Evolutionary conservation across 305 asterid genomes (phyloP), one percentile per base, ranked within the genome.

Genomic region (Fraxinus sp.): DNA sequence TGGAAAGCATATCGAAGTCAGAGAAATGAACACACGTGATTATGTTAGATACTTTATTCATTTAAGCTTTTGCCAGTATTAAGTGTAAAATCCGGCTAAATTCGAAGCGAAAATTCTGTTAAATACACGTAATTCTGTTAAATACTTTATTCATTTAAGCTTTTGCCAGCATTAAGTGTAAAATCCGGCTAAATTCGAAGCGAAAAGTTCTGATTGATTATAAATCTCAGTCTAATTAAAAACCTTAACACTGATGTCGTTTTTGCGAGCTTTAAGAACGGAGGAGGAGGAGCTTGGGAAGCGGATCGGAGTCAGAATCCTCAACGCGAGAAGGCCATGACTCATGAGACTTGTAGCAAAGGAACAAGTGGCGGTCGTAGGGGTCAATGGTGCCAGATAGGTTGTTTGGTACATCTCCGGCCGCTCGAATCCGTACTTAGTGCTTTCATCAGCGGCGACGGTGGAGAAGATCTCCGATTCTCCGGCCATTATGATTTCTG

Each of bases 271-370:
- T 90, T 89, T 89, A 20, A 95, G 85, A 66, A 93, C 87, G 30
- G 90, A 85, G 7, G 93, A 30, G 90, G 55, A 95, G 84, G 55
- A 85, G 90, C 90, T 91, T 91, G 24, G 99, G 99, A 33, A 96
- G 85, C 84, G 90, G 95, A 95, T 95, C 97, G 80, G 95, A 46
- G 2, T 91, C 98, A 1, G 98, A 93, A 70, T 82, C 81, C 87
- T 95, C 98, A 33, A 96, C 87, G 46, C 88, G 92, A 14, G 97
- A 52, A 33, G 99, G 98, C 99, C 99, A 95, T 24, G 87, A 46
- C 28, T 92, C 91, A 80, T 92, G 94, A 82, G 98, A 88, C 90
- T 91, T 90, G 91, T 92, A 95, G 88, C 95, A 90, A 81, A 96
- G 97, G 87, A 96, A 94, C 75, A 92, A 77, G 88, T 96, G 98